Evolutionary conservation across 2,329 filamentous ascomycete genomes (phyloP).

Genomic region (Venturia carpophila): DNA sequence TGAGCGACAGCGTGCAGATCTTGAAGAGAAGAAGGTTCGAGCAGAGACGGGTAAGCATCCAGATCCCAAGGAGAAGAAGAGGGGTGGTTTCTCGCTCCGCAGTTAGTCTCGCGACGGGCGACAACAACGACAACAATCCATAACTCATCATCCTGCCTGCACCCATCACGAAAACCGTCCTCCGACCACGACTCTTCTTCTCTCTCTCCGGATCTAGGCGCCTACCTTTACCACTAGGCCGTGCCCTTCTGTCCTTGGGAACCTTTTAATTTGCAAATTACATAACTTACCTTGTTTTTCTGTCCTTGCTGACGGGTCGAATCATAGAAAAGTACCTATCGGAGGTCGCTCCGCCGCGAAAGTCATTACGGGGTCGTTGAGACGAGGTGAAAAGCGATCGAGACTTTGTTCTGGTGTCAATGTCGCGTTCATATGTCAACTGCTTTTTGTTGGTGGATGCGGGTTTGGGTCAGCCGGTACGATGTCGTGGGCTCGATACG

Average conservation of each 20-base stretch:
- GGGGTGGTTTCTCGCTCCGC: constrained; percentile 88
- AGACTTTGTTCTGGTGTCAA: not conserved
- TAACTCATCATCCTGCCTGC: not conserved
- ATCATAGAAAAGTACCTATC: not conserved
- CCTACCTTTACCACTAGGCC: not conserved
- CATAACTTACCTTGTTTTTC: constrained; percentile 1
- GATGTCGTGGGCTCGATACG: not conserved
- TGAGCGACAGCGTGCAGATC: constrained; percentile 84
- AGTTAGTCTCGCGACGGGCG: not conserved
- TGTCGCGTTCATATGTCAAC: not conserved
- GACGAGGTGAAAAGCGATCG: not conserved
- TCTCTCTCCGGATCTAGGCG: constrained; percentile 1
- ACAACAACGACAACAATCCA: not conserved
- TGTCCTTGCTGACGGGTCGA: constrained; percentile 1
- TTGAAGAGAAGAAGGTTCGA: constrained; percentile 96
- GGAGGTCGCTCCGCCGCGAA: not conserved
- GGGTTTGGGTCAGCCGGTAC: not conserved
- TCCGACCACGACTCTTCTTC: constrained; percentile 8
- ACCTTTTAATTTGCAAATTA: constrained; percentile 12
- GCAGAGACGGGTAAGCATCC: constrained; percentile 91
- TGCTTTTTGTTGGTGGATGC: not conserved
- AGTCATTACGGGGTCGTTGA: constrained; percentile 3
- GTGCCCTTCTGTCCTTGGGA: not conserved
- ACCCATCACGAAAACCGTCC: not conserved
- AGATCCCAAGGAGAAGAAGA: constrained; percentile 92